A percentile compares a stretch with the other conserved stretches of the same genome.
These are phyloP conservation scores for Arthrobotrys entomopaga DNA, from an alignment of 2,329 filamentous ascomycete genomes.

Conservation along the genomic window DNA sequence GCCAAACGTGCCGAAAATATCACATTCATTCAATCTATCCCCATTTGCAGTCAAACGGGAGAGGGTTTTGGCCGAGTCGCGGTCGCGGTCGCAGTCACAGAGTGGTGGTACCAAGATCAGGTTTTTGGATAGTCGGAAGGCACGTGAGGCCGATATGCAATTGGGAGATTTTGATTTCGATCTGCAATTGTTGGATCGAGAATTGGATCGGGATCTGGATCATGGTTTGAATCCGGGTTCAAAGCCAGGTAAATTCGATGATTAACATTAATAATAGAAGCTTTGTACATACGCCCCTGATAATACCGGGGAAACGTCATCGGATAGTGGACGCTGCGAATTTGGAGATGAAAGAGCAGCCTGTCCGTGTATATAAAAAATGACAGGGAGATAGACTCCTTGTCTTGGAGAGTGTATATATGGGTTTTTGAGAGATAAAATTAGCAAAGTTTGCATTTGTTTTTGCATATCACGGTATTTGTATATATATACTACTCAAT, in stretches of 20 bases:
- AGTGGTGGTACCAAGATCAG: background rate
- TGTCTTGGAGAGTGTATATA: too few relatives aligned
- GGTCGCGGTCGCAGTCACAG: too few relatives aligned
- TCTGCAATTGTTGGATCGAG: background rate
- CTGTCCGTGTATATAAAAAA: too few relatives aligned
- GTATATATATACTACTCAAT: too few relatives aligned
- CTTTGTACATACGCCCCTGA: slow-evolving; percentile 4
- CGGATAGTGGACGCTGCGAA: background rate
- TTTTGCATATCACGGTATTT: too few relatives aligned
- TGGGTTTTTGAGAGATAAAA: too few relatives aligned
- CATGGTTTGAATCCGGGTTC: too few relatives aligned
- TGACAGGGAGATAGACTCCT: too few relatives aligned
- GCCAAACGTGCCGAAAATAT: slow-evolving; percentile 16
- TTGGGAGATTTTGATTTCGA: slow-evolving; percentile 22
- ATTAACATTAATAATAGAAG: background rate
- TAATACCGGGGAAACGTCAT: background rate
- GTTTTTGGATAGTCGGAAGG: background rate
- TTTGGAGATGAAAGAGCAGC: too few relatives aligned
- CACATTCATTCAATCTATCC: slow-evolving; percentile 10
- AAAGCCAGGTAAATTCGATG: background rate
- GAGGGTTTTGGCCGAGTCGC: too few relatives aligned
- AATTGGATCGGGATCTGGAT: too few relatives aligned
- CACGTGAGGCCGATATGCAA: background rate
- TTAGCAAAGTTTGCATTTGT: too few relatives aligned
- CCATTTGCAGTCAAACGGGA: slow-evolving; percentile 8